These are phyloP conservation scores for Alternaria solani DNA, from an alignment of 2,329 filamentous ascomycete species.

Conservation along the genomic window DNA sequence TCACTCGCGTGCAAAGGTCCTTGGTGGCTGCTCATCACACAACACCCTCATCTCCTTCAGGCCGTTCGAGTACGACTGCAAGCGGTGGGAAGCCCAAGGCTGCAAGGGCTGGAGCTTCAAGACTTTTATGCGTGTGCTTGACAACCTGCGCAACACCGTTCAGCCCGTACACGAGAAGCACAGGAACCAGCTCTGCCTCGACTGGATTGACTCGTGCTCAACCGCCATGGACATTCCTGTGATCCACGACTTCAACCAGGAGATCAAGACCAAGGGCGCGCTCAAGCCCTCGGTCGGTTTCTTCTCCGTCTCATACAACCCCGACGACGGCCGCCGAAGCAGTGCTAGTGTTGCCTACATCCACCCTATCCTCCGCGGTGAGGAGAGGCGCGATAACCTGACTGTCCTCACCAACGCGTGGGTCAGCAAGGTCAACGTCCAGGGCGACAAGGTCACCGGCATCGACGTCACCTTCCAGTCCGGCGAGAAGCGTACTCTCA, in stretches of 20 bases:
- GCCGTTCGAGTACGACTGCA: slow-evolving; percentile 86
- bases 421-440: slow-evolving; percentile 82
- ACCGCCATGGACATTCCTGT: slow-evolving; percentile 81
- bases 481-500: slow-evolving; percentile 63
- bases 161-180: slow-evolving; percentile 87
- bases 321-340: slow-evolving; percentile 82
- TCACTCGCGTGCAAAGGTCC: slow-evolving; percentile 89
- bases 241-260: slow-evolving; percentile 84
- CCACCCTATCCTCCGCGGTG: slow-evolving; percentile 84
- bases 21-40: slow-evolving; percentile 91
- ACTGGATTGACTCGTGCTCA: slow-evolving; percentile 86
- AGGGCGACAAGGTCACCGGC: slow-evolving; percentile 74
- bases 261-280: slow-evolving; percentile 77
- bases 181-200: slow-evolving; percentile 88
- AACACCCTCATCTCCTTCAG: slow-evolving; percentile 94
- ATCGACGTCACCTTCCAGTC: slow-evolving; percentile 73
- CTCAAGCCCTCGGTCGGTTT: slow-evolving; percentile 83
- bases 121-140: slow-evolving; percentile 80
- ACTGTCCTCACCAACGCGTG: slow-evolving; percentile 87
- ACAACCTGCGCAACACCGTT: slow-evolving; percentile 88
- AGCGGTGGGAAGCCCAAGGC: slow-evolving; percentile 82
- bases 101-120: slow-evolving; percentile 88
- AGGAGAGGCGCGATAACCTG: slow-evolving; percentile 83
- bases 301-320: slow-evolving; percentile 91
- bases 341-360: slow-evolving; percentile 92